Evolutionary conservation across 805 yeast genomes (phyloP).

Genomic region (Yarrowia porcina): DNA sequence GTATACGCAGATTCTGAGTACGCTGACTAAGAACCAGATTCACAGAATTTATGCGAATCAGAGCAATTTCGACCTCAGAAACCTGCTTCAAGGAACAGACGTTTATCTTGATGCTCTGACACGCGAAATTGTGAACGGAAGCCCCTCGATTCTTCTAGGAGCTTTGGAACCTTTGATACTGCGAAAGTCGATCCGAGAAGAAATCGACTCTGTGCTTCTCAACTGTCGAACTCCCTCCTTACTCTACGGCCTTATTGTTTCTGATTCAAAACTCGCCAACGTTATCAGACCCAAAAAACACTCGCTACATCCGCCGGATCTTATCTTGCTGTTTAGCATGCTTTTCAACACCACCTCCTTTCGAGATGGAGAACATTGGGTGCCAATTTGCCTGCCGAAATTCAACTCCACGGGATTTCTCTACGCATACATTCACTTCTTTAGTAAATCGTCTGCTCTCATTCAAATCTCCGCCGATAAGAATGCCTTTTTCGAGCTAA

Average conservation of each 20-base stretch:
- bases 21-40: constrained; percentile 77
- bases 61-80: constrained; percentile 78
- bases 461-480: constrained; percentile 64
- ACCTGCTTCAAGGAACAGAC: constrained; percentile 71
- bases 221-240: constrained; percentile 51
- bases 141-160: constrained; percentile 60
- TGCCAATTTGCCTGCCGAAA: constrained; percentile 87
- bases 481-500: constrained; percentile 73
- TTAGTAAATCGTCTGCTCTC: constrained; percentile 44
- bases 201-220: constrained; percentile 54
- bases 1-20: constrained; percentile 75
- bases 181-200: constrained; percentile 53
- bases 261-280: constrained; percentile 62
- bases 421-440: constrained; percentile 70
- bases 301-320: constrained; percentile 74
- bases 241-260: constrained; percentile 71
- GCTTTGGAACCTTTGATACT: constrained; percentile 64
- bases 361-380: constrained; percentile 71
- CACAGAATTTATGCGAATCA: constrained; percentile 63
- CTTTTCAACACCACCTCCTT: constrained; percentile 58
- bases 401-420: constrained; percentile 86
- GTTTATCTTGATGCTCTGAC: constrained; percentile 67
- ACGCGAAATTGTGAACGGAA: constrained; percentile 48
- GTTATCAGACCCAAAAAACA: constrained; percentile 76
- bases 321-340: constrained; percentile 69